Conservation (phyloP, 1,284 basidiomycete genomes). For the Exobasidium rhododendri region DNA sequence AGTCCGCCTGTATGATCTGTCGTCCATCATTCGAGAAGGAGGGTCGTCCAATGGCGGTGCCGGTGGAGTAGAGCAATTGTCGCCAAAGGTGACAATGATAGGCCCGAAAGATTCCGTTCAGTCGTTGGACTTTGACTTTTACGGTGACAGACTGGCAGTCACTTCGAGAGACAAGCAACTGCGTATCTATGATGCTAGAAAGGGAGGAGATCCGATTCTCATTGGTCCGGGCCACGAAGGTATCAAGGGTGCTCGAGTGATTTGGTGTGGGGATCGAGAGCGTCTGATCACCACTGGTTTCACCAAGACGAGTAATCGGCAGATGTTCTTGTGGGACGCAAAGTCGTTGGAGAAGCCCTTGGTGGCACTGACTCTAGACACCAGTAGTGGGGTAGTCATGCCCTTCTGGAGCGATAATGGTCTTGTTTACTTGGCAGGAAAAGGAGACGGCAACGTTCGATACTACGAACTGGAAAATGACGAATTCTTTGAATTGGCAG, state of each 20-base stretch:
- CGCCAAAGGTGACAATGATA: conserved; percentile 61
- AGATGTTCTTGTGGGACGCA: conserved; percentile 65
- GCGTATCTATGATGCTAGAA: conserved; percentile 81
- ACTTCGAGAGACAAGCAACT: conserved; percentile 87
- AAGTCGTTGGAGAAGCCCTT: conserved; percentile 31
- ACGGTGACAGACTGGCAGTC: conserved; percentile 68
- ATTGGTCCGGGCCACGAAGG: conserved; percentile 83
- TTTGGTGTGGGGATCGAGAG: conserved; percentile 86
- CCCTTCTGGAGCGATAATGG: conserved; percentile 85
- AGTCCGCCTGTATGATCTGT: conserved; percentile 81
- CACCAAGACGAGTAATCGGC: conserved; percentile 88
- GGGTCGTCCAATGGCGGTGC: not conserved
- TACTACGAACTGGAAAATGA: conserved; percentile 91
- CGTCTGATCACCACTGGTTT: conserved; percentile 87
- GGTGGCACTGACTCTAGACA: conserved; percentile 41
- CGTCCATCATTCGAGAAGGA: conserved; percentile 5
- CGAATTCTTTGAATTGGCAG: conserved; percentile 64
- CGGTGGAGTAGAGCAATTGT: conserved; percentile 1
- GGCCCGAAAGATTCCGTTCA: conserved; percentile 88
- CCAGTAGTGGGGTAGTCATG: conserved; percentile 79
- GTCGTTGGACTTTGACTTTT: conserved; percentile 76
- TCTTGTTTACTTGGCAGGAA: conserved; percentile 77
- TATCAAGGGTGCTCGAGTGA: conserved; percentile 84
- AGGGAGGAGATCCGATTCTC: conserved; percentile 74
- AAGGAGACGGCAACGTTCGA: conserved; percentile 55